These are phyloP conservation scores for Phytophthora pinifolia DNA, from an alignment of 352 stramenopile genomes.

Conservation along the genomic window DNA sequence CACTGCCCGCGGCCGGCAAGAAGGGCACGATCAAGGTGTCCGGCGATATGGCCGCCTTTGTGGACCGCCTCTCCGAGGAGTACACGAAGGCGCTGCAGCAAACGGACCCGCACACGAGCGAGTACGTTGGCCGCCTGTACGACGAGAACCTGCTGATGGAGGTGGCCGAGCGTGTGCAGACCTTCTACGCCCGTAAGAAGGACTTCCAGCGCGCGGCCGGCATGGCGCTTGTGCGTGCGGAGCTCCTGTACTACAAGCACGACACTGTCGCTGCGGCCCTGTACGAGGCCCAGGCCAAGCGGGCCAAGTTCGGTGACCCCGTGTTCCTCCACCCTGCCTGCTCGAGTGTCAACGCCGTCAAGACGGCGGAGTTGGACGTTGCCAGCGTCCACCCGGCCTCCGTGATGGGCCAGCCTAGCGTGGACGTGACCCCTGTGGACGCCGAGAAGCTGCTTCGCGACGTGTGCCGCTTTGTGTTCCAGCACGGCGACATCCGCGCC, in stretches of 20 bases:
- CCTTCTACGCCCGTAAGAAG: conserved; percentile 89
- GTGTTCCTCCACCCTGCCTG: conserved; percentile 87
- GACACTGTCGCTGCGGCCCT: conserved; percentile 89
- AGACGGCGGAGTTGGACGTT: conserved; percentile 57
- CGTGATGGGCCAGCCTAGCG: conserved; percentile 65
- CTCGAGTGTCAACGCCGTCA: conserved; percentile 50
- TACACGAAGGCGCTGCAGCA: conserved; percentile 98
- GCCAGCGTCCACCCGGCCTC: conserved; percentile 75
- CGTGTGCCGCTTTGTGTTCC: conserved; percentile 94
- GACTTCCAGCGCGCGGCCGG: conserved; percentile 79
- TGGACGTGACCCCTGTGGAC: conserved; percentile 58
- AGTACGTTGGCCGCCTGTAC: conserved; percentile 94
- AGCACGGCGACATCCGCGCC: conserved; percentile 90
- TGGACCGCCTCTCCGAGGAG: conserved; percentile 95
- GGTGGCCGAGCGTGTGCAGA: conserved; percentile 84
- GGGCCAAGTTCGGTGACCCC: conserved; percentile 83
- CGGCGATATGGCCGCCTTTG: conserved; percentile 85
- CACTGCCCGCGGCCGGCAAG: conserved; percentile 60
- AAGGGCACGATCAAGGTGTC: conserved; percentile 89
- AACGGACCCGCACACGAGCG: conserved; percentile 94
- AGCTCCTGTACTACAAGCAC: conserved; percentile 98
- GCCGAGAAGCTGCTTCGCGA: conserved; percentile 85
- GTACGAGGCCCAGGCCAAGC: conserved; percentile 77
- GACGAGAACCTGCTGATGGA: conserved; percentile 93
- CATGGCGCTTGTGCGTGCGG: conserved; percentile 91